These are phyloP conservation scores for Metarhizium brunneum DNA, from an alignment of 2,329 filamentous ascomycete species.

Conservation along the genomic window DNA sequence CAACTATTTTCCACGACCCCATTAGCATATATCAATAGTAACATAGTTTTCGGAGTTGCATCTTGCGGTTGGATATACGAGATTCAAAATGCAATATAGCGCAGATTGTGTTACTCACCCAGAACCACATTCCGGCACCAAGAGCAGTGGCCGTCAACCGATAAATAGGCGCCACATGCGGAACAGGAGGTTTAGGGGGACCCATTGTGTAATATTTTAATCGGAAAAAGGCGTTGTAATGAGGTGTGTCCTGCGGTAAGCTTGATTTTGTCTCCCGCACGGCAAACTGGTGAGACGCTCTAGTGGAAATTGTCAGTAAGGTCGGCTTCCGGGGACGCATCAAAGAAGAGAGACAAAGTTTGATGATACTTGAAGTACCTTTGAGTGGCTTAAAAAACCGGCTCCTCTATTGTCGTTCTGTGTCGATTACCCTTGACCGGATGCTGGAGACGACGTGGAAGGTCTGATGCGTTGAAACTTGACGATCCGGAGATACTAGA, in stretches of 20 bases:
- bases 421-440: too few relatives aligned
- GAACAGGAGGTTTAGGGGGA: conserved; percentile 31
- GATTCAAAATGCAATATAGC: neutral
- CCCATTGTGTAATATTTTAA: conserved; percentile 14
- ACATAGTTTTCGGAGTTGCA: neutral
- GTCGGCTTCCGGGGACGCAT: neutral
- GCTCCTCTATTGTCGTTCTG: neutral
- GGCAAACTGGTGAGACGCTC: neutral
- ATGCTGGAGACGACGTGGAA: too few relatives aligned
- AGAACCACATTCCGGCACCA: conserved; percentile 98
- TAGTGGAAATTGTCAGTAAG: neutral
- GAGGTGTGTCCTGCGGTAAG: neutral
- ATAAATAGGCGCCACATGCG: conserved; percentile 56
- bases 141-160: conserved; percentile 78
- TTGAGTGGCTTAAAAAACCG: neutral
- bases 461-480: neutral
- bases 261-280: neutral
- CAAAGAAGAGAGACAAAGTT: neutral
- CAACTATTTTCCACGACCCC: conserved; percentile 47
- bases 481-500: neutral
- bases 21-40: neutral
- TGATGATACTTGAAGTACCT: neutral
- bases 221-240: neutral
- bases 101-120: conserved; percentile 53
- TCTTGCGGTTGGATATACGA: neutral